Evolutionary conservation across 1,284 basidiomycete genomes (phyloP).

Genomic region (Thecaphora thlaspeos): DNA sequence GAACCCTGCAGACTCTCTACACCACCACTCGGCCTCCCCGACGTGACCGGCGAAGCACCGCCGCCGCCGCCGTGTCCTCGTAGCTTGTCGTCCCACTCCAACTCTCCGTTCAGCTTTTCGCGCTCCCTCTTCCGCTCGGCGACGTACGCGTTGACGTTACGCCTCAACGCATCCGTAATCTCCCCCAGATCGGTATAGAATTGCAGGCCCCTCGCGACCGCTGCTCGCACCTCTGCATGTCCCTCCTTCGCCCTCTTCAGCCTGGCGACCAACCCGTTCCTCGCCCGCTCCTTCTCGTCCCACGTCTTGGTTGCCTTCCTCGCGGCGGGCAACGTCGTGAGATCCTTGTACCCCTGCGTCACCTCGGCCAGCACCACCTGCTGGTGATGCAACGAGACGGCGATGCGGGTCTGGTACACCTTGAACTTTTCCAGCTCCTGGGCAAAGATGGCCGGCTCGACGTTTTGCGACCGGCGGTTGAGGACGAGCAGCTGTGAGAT

Average conservation of each 20-base stretch:
- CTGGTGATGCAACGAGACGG: constrained; percentile 74
- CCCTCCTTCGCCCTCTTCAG: constrained; percentile 75
- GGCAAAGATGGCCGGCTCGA: constrained; percentile 84
- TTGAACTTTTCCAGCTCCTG: constrained; percentile 92
- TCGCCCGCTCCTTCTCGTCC: constrained; percentile 72
- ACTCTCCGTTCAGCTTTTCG: constrained; percentile 67
- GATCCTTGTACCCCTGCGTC: constrained; percentile 23
- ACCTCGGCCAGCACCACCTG: constrained; percentile 64
- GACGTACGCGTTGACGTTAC: constrained; percentile 69
- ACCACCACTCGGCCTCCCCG: not conserved
- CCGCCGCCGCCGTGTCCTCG: not conserved
- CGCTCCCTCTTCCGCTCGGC: constrained; percentile 70
- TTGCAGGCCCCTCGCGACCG: constrained; percentile 78
- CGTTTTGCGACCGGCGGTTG: constrained; percentile 79
- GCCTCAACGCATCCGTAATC: constrained; percentile 66
- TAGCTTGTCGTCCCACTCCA: constrained; percentile 69
- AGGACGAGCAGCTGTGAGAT: constrained; percentile 91
- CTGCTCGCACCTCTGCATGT: constrained; percentile 82
- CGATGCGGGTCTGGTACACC: constrained; percentile 80
- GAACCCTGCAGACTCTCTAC: no score
- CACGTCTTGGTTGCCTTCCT: constrained; percentile 68
- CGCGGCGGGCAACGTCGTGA: constrained; percentile 44
- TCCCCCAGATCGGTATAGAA: constrained; percentile 83
- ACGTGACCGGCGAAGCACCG: not conserved
- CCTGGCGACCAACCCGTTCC: constrained; percentile 71